Conservation (phyloP, 768 basidiomycete genomes). For the Strobilomyces confusus region DNA sequence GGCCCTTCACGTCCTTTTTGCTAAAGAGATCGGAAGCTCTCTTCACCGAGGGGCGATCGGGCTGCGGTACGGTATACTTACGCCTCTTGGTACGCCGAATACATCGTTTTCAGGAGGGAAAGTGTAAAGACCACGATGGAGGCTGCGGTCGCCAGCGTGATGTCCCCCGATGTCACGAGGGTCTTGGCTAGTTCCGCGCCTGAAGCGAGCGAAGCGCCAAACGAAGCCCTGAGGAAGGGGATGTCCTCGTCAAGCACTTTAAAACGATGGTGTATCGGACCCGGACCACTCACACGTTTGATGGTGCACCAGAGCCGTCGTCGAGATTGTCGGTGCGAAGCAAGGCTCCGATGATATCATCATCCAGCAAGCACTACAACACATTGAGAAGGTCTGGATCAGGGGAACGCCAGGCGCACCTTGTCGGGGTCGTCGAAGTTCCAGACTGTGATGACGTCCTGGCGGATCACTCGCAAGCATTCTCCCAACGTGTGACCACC, state of each 20-base stretch:
- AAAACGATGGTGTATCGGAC: not conserved
- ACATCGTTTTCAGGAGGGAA: not conserved
- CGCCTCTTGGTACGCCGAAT: slow-evolving; percentile 3
- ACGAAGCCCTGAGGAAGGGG: not conserved
- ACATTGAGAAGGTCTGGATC: not conserved
- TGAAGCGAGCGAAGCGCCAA: not conserved
- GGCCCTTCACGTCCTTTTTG: too few species aligned
- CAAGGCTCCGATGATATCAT: not conserved
- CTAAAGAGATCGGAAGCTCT: too few species aligned
- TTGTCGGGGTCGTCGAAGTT: slow-evolving; percentile 13
- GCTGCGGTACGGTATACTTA: not conserved
- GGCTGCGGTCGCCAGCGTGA: not conserved
- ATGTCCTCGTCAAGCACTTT: not conserved
- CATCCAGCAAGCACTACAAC: slow-evolving; percentile 8
- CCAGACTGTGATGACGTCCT: slow-evolving; percentile 10
- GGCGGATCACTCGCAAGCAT: slow-evolving; percentile 11
- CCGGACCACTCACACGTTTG: not conserved
- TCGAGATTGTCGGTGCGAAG: slow-evolving; percentile 3
- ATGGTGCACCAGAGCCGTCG: not conserved
- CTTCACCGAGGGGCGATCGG: not conserved
- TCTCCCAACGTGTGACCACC: slow-evolving; percentile 2
- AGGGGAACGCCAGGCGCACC: not conserved
- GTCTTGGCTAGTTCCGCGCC: not conserved
- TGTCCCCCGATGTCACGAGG: not conserved
- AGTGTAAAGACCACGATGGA: not conserved